Base-by-base conservation (phyloP, 2,329 filamentous ascomycete species). In the Fusarium praegraminearum region DNA sequence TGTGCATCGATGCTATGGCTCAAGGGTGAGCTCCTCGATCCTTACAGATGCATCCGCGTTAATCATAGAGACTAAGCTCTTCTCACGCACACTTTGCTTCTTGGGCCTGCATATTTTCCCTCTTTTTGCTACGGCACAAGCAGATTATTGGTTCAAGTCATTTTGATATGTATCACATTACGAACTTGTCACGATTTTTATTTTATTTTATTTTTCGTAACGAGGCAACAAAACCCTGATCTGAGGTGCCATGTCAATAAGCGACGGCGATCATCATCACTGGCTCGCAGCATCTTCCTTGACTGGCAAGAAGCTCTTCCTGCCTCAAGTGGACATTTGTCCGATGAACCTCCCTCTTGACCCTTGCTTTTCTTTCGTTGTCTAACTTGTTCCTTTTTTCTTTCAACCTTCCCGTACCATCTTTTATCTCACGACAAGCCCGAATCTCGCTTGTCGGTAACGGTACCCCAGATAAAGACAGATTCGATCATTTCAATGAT, bases 271-370 rank as follows among this genome's bases (percentile, higher is more conserved):
- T 67, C 54, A 58, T 63, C 63, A 64, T 52, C 56, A 57, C 40
- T 58, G 33, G 30, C 36, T 64, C 30, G 32, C 41, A 50, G 18
- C 35, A 51, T 53, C 38, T 51, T 64, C 54, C 57, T 43, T 51
- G 54, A 24, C 41, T 50, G 18, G 30, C 45, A 36, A n/a, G 43
- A 55, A 47, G 41, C 44, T 32, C 33, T 47, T 58, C 49, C 56
- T 65, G 53, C 66, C 67, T 66, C 66, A 62, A 67, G 57, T 33
- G 55, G 62, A 36, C 32, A 69, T 54, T 65, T 59, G 52, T 52
- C 55, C 63, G 63, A 45, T 33, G 38, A 46, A 47, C 41, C 49
- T 18, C 45, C 38, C 45, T 18, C 45, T 57, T 57, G 32, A 30
- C 24, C 52, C 47, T 62, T 53, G 54, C 36, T 33, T 40, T 28